These are phyloP conservation scores for Diaporthe velutina DNA, from an alignment of 2,329 filamentous ascomycete species.

Conservation along the genomic window DNA sequence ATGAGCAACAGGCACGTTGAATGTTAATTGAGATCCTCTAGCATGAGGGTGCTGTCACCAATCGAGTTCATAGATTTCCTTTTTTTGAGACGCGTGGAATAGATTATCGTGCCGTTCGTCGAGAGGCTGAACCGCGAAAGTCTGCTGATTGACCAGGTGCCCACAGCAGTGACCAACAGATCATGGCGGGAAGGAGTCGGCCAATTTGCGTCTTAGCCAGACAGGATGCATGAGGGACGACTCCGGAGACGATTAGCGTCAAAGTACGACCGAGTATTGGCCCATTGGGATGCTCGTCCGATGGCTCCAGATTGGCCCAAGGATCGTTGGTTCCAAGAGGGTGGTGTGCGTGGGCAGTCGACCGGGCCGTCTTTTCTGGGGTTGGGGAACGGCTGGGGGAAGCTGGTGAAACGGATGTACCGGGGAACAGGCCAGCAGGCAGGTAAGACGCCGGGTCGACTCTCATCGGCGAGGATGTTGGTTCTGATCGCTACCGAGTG, in stretches of 20 bases:
- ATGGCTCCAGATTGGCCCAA: slow-evolving; percentile 22
- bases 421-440: background rate
- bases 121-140: background rate
- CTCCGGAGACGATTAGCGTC: slow-evolving; percentile 39
- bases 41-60: background rate
- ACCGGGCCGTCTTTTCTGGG: slow-evolving; percentile 20
- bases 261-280: slow-evolving; percentile 48
- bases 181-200: slow-evolving; percentile 36
- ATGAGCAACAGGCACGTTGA: background rate
- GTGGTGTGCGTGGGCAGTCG: slow-evolving; percentile 39
- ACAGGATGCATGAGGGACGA: slow-evolving; percentile 37
- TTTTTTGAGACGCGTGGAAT: slow-evolving; percentile 11
- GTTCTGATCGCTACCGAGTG: background rate
- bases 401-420: background rate
- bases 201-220: slow-evolving; percentile 38
- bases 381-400: slow-evolving; percentile 3
- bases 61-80: background rate
- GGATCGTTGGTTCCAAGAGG: slow-evolving; percentile 33
- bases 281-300: slow-evolving; percentile 43
- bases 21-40: background rate
- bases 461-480: background rate
- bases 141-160: slow-evolving; percentile 2
- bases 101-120: background rate
- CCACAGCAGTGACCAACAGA: background rate
- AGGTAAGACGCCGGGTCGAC: no score